Base-by-base conservation (phyloP, 768 basidiomycete species). In the Termitomyces bulborhizus region DNA sequence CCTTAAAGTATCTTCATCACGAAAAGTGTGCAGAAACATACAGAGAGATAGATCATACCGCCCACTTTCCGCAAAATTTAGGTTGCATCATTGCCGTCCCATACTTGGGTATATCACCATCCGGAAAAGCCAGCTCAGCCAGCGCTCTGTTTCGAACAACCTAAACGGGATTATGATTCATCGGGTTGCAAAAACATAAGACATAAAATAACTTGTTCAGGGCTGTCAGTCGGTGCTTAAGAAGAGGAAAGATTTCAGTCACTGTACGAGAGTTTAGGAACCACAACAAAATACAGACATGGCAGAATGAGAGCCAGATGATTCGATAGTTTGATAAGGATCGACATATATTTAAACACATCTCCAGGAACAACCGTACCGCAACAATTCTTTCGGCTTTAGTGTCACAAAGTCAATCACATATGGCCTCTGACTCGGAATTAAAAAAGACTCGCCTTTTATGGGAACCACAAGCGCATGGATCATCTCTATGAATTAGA, bases 251-350 rank as follows among this genome's bases (percentile, higher is more conserved):
- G 44, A 32, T 50, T 45, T 58, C 36, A 58, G 47, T 36, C 26
- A 15, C 50, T 41, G 26, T 21, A 46, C 16, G 11, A 48, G 26
- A 45, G 37, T 9, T 1, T 3, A 26, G 4, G 46, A 26, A 49
- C 13, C 32, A 24, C n/a, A 43, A 9, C 18, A 53, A 39, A 24
- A 18, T 1, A 53, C 68, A 24, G 58, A 90, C 94, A 79, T 50
- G 92, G 94, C 41, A 96, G 77, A 40, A 98, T 88, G 21, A 98
- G 70, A 0, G 81, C 89, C 45, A 96, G 77, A 66, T 97, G 94
- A 66, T 98, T 94, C 8, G 90, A 89, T 5, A 94, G 73, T 68
- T 92, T 91, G 69, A 92, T 88, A 49, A 94, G 72, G n/a, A 91
- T 77, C 1, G 83, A 82, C 74, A 90, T 88, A 62, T 82, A 90